Base-by-base conservation (phyloP, 2,329 filamentous ascomycete genomes). In the Leptographium galeiforme region DNA sequence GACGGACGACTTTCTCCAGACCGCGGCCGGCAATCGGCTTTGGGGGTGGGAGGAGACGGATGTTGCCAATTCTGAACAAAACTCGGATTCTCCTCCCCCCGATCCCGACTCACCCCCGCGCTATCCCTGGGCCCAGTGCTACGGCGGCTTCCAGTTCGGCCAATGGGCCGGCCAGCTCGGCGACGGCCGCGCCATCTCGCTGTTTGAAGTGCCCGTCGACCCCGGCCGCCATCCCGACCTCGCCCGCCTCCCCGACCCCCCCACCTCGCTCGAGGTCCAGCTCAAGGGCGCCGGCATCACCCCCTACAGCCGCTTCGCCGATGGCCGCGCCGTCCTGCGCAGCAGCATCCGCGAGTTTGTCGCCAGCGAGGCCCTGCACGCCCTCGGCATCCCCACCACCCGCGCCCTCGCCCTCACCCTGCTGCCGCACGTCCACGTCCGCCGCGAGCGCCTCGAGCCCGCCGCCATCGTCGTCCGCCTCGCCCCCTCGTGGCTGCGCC, bases 111-210 rank as follows among this genome's bases (percentile, higher is more conserved):
- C 25, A 12, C 18, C 5, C 34, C 34, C 86, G 19, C 82, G 93
- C 45, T 98, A 98, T 66, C 91, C 93, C 0, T 98, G 93, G 93
- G 90, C 93, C 36, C 93, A 98, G 70, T 97, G 93, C 70, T 98
- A 98, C 66, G 93, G 93, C 54, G 91, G 91, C 54, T 81, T 78
- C 63, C 76, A 82, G 63, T 82, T 84, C 64, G 93, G 93, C 7
- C 82, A 86, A 59, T 98, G 91, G 91, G 93, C 93, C 4, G 90
- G 93, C 7, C 93, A 98, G 67, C 79, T 98, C 1, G 93, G 93
- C 44, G 93, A 98, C 64, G 93, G 93, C 40, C 79, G 93, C 53
- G 93, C 90, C 34, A 97, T 98, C 60, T 95, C 88, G 39, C 74
- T 98, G 1, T 97, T 97, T 63, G 93, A 98, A 68, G 80, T 83